Conservation (phyloP, 805 yeast species). For the Saturnispora serradocipensis region DNA sequence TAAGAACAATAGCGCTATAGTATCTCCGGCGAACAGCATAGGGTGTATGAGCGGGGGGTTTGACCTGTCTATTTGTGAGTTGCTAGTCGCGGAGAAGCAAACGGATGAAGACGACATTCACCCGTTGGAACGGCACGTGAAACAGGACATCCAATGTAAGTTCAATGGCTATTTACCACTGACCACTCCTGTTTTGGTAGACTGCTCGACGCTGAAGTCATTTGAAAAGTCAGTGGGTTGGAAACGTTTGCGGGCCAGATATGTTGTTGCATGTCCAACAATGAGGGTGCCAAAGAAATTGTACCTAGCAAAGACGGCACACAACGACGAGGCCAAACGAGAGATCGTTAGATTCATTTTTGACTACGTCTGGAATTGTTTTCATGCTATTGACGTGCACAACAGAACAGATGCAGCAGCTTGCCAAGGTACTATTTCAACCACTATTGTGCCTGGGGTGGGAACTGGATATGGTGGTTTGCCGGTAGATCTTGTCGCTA, state of each 20-base stretch:
- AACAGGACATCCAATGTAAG: not conserved
- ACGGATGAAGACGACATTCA: constrained; percentile 10
- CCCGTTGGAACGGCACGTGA: constrained; percentile 18
- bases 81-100: constrained; percentile 14
- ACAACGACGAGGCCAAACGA: constrained; percentile 2
- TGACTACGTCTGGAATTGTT: constrained; percentile 31
- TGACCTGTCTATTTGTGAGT: constrained; percentile 30
- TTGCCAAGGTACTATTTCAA: not conserved
- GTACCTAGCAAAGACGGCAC: constrained; percentile 4
- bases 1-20: constrained; percentile 22
- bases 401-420: constrained; percentile 7
- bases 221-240: constrained; percentile 23
- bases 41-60: constrained; percentile 47
- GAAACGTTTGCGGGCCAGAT: constrained; percentile 21
- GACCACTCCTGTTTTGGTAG: constrained; percentile 23
- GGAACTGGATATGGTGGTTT: constrained; percentile 34
- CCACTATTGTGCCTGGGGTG: constrained; percentile 27
- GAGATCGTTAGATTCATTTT: constrained; percentile 21
- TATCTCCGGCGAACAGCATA: constrained; percentile 45
- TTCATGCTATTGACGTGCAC: constrained; percentile 20
- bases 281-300: constrained; percentile 30
- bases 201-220: constrained; percentile 18
- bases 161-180: constrained; percentile 29
- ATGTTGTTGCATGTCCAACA: constrained; percentile 31
- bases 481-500: constrained; percentile 25